A percentile compares a stretch with the other conserved stretches of the same genome.
Conservation (phyloP, 306 rosid genomes). For the Lupinus albus region DNA sequence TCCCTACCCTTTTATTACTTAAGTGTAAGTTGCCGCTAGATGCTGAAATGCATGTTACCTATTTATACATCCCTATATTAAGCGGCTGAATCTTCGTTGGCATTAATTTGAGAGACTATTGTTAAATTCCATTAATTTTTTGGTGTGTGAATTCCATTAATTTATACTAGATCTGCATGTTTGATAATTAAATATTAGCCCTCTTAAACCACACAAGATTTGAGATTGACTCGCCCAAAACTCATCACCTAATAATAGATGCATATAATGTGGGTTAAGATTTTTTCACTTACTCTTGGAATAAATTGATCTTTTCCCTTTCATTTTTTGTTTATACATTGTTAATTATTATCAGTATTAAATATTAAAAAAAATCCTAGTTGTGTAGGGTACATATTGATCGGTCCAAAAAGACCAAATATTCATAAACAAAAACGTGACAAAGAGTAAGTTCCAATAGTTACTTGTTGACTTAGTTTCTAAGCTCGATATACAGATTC, state of each 20-base stretch:
- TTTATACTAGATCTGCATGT: not conserved
- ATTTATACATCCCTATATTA: not conserved
- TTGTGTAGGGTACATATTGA: slow-evolving; percentile 27
- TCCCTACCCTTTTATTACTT: too few species aligned
- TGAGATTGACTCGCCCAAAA: too few species aligned
- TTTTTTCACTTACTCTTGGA: too few species aligned
- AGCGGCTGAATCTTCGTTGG: not conserved
- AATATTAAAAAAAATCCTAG: too few species aligned
- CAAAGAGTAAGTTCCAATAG: slow-evolving; percentile 12
- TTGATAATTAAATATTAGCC: too few species aligned
- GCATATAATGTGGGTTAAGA: too few species aligned
- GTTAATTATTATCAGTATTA: too few species aligned
- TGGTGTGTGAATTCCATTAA: not conserved
- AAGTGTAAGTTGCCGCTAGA: slow-evolving; percentile 16
- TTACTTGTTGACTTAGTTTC: slow-evolving; percentile 12
- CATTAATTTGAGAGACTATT: not conserved
- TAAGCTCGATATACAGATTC: not conserved
- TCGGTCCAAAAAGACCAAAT: not conserved
- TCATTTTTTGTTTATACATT: too few species aligned
- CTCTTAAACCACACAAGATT: too few species aligned
- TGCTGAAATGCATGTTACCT: slow-evolving; percentile 20
- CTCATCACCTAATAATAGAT: too few species aligned
- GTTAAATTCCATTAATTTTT: not conserved
- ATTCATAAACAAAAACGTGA: slow-evolving; percentile 25
- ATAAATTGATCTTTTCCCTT: too few species aligned